Conservation (phyloP, 805 yeast species). For the Candida nanaspora region DNA sequence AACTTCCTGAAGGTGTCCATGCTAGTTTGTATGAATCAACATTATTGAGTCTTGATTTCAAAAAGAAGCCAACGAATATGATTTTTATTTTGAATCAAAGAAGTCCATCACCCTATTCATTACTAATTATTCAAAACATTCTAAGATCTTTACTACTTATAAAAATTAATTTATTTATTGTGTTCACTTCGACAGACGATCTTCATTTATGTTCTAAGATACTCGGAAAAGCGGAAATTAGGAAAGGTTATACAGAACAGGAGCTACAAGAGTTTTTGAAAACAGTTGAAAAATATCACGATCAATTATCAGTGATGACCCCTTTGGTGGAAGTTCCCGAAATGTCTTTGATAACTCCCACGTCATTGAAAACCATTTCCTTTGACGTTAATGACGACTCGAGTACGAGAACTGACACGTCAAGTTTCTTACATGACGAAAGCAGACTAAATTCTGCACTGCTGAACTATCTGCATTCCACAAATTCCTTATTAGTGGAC, state of each 20-base stretch:
- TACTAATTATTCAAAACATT: slow-evolving; percentile 21
- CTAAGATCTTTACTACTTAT: slow-evolving; percentile 21
- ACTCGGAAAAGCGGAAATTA: slow-evolving; percentile 8
- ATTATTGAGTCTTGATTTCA: slow-evolving; percentile 15
- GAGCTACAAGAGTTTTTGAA: slow-evolving; percentile 6
- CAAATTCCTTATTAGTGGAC: slow-evolving; percentile 3
- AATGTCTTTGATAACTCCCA: neutral
- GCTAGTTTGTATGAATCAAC: slow-evolving; percentile 23
- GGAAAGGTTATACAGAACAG: slow-evolving; percentile 3
- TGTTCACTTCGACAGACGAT: slow-evolving; percentile 14
- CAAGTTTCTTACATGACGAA: no score
- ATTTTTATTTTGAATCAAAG: slow-evolving; percentile 22
- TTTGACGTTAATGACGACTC: neutral
- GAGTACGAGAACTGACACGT: no score
- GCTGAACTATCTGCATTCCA: neutral
- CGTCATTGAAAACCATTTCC: neutral
- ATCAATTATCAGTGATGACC: slow-evolving; percentile 4
- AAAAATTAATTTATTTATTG: slow-evolving; percentile 18
- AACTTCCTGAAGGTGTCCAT: slow-evolving; percentile 22
- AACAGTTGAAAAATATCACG: slow-evolving; percentile 12
- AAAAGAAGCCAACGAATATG: slow-evolving; percentile 20
- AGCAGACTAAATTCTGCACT: neutral
- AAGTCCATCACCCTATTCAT: slow-evolving; percentile 12
- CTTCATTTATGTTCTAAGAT: slow-evolving; percentile 9
- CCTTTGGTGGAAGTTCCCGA: slow-evolving; percentile 5